Percentiles rank a stretch among this genome's conserved stretches.
phyloP scores from a whole-genome alignment of 2,329 filamentous ascomycete species.

The Conoideocrella luteorostrata region DNA sequence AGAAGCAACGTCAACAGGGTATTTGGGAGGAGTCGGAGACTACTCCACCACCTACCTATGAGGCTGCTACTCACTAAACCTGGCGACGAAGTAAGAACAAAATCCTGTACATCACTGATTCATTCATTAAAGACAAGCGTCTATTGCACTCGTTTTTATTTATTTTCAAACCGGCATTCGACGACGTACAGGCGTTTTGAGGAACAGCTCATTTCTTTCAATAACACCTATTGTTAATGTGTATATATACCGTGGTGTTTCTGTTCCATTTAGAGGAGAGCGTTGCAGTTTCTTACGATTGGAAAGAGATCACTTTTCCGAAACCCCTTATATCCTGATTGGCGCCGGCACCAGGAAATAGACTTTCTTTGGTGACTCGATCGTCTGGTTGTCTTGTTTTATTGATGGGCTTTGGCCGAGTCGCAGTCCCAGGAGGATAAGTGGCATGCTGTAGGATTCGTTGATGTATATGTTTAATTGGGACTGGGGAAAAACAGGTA shows the following conservation, averaged over 20 bases:
- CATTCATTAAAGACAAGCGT: slow-evolving; percentile 1
- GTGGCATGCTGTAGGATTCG: no score
- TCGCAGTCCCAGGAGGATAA: no score
- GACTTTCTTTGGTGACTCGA: no score
- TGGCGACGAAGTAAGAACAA: neutral
- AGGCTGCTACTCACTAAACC: slow-evolving; percentile 32
- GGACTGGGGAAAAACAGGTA: no score
- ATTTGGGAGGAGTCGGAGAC: slow-evolving; percentile 47
- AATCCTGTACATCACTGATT: neutral
- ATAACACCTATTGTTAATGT: neutral
- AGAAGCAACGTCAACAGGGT: slow-evolving; percentile 53
- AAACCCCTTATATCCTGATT: no score
- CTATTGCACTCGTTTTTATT: slow-evolving; percentile 2
- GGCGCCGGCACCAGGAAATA: no score
- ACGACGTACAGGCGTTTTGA: slow-evolving; percentile 4
- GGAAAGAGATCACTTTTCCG: no score
- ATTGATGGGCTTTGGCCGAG: no score
- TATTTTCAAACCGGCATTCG: slow-evolving; percentile 11
- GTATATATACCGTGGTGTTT: slow-evolving; percentile 2
- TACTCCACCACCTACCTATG: slow-evolving; percentile 56
- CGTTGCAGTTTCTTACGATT: no score
- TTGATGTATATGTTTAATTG: no score
- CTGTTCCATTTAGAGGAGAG: neutral
- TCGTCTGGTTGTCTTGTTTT: no score
- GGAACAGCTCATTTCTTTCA: slow-evolving; percentile 5